phyloP scores from a whole-genome alignment of 306 rosid genomes.

The Cucurbita maxima region DNA sequence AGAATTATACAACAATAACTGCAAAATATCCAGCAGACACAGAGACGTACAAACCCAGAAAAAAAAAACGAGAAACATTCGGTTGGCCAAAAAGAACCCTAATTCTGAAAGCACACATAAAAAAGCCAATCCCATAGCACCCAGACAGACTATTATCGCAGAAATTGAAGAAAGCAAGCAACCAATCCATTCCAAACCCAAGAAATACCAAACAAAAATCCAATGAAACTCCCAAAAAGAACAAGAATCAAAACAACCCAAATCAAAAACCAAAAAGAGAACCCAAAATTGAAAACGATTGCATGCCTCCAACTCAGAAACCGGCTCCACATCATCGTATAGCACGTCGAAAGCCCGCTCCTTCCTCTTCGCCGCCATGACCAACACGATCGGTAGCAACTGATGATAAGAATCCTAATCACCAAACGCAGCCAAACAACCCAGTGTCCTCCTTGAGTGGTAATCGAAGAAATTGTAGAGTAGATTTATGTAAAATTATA shows the following conservation, averaged over 20 bases:
- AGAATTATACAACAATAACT: background rate
- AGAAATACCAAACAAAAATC: background rate
- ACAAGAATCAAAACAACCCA: background rate
- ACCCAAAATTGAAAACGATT: conserved; percentile 26
- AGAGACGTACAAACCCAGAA: background rate
- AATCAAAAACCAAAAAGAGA: conserved; percentile 10
- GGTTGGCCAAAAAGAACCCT: conserved; percentile 5
- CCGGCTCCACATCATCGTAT: conserved; percentile 22
- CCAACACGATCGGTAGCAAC: conserved; percentile 13
- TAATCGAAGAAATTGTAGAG: background rate
- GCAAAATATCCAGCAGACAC: background rate
- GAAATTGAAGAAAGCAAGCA: conserved; percentile 9
- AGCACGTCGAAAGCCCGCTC: conserved; percentile 24
- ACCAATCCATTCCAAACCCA: background rate
- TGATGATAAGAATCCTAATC: background rate
- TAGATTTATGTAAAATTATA: conserved; percentile 3
- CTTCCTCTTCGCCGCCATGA: conserved; percentile 15
- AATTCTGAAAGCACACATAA: conserved; percentile 1
- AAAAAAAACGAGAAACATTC: background rate
- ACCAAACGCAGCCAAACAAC: background rate
- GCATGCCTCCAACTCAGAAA: conserved; percentile 37
- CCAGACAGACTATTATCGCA: conserved; percentile 9
- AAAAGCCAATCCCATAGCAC: conserved; percentile 23
- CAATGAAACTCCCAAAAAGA: background rate
- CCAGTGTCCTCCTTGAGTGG: background rate